Evolutionary conservation across 805 yeast genomes (phyloP).

Genomic region (Nakazawaea holstii): DNA sequence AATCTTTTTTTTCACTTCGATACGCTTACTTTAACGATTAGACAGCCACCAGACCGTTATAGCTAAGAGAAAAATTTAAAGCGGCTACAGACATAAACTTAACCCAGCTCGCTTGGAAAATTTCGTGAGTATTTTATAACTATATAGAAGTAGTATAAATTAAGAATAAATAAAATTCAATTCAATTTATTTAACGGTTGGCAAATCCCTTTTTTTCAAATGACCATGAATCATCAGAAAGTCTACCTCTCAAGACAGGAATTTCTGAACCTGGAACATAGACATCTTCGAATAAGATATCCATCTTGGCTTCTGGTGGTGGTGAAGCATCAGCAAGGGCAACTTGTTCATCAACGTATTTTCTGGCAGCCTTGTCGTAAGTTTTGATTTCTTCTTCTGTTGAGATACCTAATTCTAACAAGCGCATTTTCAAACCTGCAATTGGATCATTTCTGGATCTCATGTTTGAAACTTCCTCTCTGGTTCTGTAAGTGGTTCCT

Average conservation of each 20-base stretch:
- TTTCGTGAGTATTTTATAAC: too few species aligned
- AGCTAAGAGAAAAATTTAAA: too few species aligned
- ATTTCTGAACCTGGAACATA: conserved; percentile 93
- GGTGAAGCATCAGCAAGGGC: conserved; percentile 91
- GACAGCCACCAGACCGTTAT: too few species aligned
- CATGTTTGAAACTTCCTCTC: conserved; percentile 99
- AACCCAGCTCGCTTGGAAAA: too few species aligned
- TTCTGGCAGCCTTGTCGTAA: conserved; percentile 94
- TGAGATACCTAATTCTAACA: conserved; percentile 79
- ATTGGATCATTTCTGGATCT: conserved; percentile 98
- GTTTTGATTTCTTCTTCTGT: conserved; percentile 92
- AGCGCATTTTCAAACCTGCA: conserved; percentile 86
- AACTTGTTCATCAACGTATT: conserved; percentile 90
- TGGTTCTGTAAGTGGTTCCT: conserved; percentile 99
- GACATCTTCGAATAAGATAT: conserved; percentile 92
- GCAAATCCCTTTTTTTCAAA: conserved; percentile 34
- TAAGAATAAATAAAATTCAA: background rate
- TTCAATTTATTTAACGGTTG: conserved; percentile 24
- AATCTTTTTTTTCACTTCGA: too few species aligned
- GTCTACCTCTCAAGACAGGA: conserved; percentile 92
- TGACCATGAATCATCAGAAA: conserved; percentile 89
- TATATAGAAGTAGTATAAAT: too few species aligned
- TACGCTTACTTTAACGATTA: too few species aligned
- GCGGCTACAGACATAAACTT: too few species aligned
- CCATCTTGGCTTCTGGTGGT: conserved; percentile 93